Conservation (phyloP, 208 protist species). For the Leishmania mexicana region DNA sequence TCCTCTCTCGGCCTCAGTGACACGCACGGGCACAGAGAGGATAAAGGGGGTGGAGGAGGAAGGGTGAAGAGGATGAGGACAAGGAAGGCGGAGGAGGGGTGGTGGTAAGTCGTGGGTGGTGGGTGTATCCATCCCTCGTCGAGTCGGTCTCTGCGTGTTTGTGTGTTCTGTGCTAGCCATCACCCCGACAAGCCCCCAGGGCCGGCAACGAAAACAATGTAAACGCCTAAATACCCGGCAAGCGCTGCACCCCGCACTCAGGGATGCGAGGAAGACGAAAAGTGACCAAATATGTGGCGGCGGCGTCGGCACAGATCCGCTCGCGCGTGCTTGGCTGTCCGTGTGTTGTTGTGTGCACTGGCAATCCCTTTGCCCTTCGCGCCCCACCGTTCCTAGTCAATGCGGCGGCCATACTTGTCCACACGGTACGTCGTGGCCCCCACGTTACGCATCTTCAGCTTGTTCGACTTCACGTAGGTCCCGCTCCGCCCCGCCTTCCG, state of each 20-base stretch:
- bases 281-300: background rate
- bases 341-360: background rate
- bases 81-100: background rate
- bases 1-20: background rate
- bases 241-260: background rate
- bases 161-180: background rate
- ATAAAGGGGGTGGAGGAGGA: background rate
- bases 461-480: slow-evolving; percentile 70
- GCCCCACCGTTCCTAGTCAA: slow-evolving; percentile 41
- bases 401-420: slow-evolving; percentile 88
- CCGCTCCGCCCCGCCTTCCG: slow-evolving; percentile 67
- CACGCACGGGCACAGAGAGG: background rate
- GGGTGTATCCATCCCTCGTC: background rate
- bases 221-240: background rate
- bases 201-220: background rate
- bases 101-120: background rate
- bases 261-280: background rate
- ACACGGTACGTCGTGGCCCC: slow-evolving; percentile 75
- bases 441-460: slow-evolving; percentile 74
- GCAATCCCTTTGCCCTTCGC: background rate
- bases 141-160: too few relatives aligned
- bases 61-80: background rate
- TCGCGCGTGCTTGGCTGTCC: background rate
- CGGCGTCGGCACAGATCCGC: background rate
- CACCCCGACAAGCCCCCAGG: background rate